Conservation (phyloP, 2,329 filamentous ascomycete genomes). For the Aspergillus pseudoviridinutans region DNA sequence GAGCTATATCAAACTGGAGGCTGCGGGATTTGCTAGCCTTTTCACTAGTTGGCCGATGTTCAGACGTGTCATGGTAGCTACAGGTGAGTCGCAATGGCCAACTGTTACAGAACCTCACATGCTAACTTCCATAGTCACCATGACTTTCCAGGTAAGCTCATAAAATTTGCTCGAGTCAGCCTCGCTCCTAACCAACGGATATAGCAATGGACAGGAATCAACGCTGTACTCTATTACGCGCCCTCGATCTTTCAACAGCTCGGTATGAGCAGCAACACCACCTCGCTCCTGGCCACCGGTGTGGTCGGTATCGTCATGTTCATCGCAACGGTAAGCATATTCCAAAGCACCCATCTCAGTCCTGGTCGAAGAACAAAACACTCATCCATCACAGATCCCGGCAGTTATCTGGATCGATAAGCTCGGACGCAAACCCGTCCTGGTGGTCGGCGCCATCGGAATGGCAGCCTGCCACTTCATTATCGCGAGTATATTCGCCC, state of each 20-base stretch:
- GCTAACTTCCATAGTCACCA: neutral
- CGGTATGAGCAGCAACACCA: slow-evolving; percentile 23
- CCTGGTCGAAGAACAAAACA: neutral
- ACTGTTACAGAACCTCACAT: neutral
- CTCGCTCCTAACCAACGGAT: neutral
- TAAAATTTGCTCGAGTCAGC: neutral
- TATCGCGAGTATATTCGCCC: slow-evolving; percentile 63
- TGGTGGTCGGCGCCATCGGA: slow-evolving; percentile 53
- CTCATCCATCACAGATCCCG: slow-evolving; percentile 17
- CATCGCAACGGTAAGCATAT: slow-evolving; percentile 13
- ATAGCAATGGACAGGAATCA: neutral
- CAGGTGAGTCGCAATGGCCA: slow-evolving; percentile 45
- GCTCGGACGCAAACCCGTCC: slow-evolving; percentile 28
- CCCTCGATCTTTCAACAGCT: slow-evolving; percentile 22
- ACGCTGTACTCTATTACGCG: neutral
- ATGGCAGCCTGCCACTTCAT: slow-evolving; percentile 67
- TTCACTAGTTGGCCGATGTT: slow-evolving; percentile 47
- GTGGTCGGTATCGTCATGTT: slow-evolving; percentile 28
- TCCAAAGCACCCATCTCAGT: neutral
- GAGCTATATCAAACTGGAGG: slow-evolving; percentile 67
- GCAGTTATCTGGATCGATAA: slow-evolving; percentile 31
- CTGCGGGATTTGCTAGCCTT: slow-evolving; percentile 24
- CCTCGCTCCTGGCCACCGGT: slow-evolving; percentile 25
- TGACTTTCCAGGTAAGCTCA: neutral
- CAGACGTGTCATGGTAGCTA: slow-evolving; percentile 45